These are phyloP conservation scores for Hydnum rufescens DNA, from an alignment of 768 basidiomycete species.

Conservation along the genomic window DNA sequence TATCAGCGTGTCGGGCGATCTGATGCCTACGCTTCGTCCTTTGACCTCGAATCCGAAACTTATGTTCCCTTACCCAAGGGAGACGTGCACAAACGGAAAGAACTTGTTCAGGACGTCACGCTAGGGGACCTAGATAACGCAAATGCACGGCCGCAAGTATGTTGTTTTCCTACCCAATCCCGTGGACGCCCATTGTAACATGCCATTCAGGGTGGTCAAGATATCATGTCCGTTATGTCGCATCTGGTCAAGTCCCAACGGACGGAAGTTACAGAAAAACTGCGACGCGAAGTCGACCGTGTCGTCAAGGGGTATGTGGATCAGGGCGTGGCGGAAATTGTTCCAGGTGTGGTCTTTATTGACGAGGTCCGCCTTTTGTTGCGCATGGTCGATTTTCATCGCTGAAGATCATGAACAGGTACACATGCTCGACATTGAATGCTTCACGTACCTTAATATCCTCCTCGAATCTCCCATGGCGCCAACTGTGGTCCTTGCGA, in stretches of 20 bases:
- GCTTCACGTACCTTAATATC: constrained; percentile 95
- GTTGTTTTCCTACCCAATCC: background rate
- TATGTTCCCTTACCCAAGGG: constrained; percentile 96
- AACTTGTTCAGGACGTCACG: constrained; percentile 87
- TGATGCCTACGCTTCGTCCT: constrained; percentile 93
- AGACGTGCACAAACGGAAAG: constrained; percentile 89
- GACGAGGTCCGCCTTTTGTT: constrained; percentile 54
- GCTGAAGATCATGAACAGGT: constrained; percentile 32
- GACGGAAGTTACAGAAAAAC: constrained; percentile 94
- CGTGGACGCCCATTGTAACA: background rate
- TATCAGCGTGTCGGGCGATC: constrained; percentile 80
- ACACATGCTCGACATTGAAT: constrained; percentile 99
- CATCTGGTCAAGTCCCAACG: constrained; percentile 76
- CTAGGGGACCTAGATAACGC: constrained; percentile 91
- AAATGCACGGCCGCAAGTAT: constrained; percentile 74
- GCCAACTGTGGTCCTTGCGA: constrained; percentile 91
- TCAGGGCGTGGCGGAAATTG: constrained; percentile 93
- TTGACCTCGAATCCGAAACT: constrained; percentile 94
- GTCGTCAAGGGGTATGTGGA: constrained; percentile 95
- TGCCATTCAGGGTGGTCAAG: constrained; percentile 50
- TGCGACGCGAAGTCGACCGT: constrained; percentile 89
- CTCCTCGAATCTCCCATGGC: constrained; percentile 92
- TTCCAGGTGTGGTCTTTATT: constrained; percentile 95
- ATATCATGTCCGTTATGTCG: constrained; percentile 96
- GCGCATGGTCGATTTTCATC: background rate